Evolutionary conservation across 2,329 filamentous ascomycete genomes (phyloP).

Genomic region (Zymoseptoria crescenta): DNA sequence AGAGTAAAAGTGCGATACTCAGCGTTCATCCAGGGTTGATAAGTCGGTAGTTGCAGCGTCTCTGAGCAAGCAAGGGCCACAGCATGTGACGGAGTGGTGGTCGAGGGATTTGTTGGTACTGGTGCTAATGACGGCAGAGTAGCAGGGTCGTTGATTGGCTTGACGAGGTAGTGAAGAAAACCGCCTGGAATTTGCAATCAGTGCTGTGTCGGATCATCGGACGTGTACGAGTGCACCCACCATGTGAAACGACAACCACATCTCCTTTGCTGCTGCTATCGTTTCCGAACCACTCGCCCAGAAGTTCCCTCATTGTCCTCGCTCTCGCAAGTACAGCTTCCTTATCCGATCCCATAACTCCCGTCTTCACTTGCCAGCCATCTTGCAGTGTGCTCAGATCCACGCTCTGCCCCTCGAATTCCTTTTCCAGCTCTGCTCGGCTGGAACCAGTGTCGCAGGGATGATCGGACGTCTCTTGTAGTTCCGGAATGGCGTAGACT

Average conservation of each 20-base stretch:
- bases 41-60: slow-evolving; percentile 1
- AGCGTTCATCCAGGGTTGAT: neutral
- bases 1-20: neutral
- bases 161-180: slow-evolving; percentile 75
- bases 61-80: neutral
- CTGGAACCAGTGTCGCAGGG: slow-evolving; percentile 69
- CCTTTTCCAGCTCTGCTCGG: slow-evolving; percentile 45
- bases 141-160: slow-evolving; percentile 28
- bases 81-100: neutral
- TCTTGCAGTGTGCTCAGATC: slow-evolving; percentile 53
- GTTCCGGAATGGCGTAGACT: slow-evolving; percentile 61
- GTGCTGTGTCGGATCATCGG: neutral
- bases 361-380: slow-evolving; percentile 64
- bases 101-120: neutral
- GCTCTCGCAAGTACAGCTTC: neutral
- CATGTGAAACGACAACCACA: slow-evolving; percentile 72
- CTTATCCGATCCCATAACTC: slow-evolving; percentile 12
- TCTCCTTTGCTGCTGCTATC: slow-evolving; percentile 46
- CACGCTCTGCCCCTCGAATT: slow-evolving; percentile 55
- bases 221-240: slow-evolving; percentile 27
- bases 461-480: slow-evolving; percentile 69
- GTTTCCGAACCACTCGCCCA: neutral
- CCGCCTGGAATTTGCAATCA: slow-evolving; percentile 35
- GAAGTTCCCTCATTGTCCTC: neutral
- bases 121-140: neutral